Percentiles rank a stretch among this genome's conserved stretches.
Conservation (phyloP, 192 early-diverging fungal genomes). For the Backusella mclennaniae region DNA sequence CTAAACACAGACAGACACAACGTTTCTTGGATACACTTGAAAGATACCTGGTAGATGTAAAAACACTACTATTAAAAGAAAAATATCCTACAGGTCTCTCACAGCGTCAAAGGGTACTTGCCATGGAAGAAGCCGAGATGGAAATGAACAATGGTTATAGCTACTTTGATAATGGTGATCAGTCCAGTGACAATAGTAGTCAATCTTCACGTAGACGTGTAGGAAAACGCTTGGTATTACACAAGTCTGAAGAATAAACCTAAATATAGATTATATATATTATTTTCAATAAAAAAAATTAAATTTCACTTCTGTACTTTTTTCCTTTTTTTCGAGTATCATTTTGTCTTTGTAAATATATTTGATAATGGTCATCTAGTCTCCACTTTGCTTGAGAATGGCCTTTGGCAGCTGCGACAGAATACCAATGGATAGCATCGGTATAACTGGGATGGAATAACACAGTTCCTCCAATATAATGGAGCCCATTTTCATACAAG, state of each 20-base stretch:
- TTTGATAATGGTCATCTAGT: no score
- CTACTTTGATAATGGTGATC: conserved; percentile 42
- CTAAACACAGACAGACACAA: conserved; percentile 48
- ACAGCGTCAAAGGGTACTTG: conserved; percentile 22
- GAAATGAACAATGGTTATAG: conserved; percentile 39
- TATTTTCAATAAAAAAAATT: not conserved
- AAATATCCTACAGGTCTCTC: conserved; percentile 32
- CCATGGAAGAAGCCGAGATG: conserved; percentile 29
- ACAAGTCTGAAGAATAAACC: conserved; percentile 10
- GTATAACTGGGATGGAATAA: not conserved
- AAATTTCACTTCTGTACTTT: no score
- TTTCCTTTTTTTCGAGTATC: no score
- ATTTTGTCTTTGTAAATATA: no score
- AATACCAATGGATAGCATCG: not conserved
- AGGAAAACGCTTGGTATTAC: conserved; percentile 26
- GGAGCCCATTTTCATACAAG: no score
- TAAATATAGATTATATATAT: not conserved
- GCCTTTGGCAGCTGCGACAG: not conserved
- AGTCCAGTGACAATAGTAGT: not conserved
- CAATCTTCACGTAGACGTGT: conserved; percentile 7
- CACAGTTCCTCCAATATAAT: no score
- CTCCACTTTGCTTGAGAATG: not conserved
- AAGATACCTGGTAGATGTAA: conserved; percentile 41
- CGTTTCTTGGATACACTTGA: conserved; percentile 41
- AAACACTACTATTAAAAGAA: conserved; percentile 33